Conservation (phyloP, 2,329 filamentous ascomycete genomes). For the Aspergillus sp. region DNA sequence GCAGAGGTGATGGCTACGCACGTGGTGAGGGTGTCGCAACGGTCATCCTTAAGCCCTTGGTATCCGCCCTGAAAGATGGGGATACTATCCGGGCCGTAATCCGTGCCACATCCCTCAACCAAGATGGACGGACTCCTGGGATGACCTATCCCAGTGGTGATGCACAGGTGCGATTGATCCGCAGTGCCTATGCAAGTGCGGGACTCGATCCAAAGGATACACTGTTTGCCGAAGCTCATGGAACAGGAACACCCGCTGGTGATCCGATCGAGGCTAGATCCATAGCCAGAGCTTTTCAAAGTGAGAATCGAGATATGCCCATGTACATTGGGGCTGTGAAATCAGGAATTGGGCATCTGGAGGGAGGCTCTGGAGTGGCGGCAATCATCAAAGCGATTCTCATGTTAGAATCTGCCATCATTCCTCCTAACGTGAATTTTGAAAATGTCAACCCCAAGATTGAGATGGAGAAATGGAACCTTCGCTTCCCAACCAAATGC, state of each 20-base stretch:
- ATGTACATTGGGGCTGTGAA: slow-evolving; percentile 22
- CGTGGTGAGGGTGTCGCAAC: slow-evolving; percentile 33
- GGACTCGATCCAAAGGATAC: slow-evolving; percentile 24
- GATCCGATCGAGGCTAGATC: slow-evolving; percentile 53
- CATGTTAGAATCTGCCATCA: slow-evolving; percentile 18
- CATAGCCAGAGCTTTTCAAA: slow-evolving; percentile 36
- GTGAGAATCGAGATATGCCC: slow-evolving; percentile 1
- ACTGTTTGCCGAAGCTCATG: slow-evolving; percentile 47
- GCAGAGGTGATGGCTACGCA: slow-evolving; percentile 23
- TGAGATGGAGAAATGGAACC: slow-evolving; percentile 16
- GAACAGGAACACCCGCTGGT: slow-evolving; percentile 54
- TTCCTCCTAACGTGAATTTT: slow-evolving; percentile 22
- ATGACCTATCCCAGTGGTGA: slow-evolving; percentile 37
- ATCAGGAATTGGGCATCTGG: slow-evolving; percentile 18
- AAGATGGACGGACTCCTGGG: slow-evolving; percentile 27
- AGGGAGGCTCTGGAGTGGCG: slow-evolving; percentile 25
- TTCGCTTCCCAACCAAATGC: slow-evolving; percentile 5
- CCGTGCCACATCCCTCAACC: slow-evolving; percentile 30
- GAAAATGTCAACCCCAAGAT: slow-evolving; percentile 24
- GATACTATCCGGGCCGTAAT: slow-evolving; percentile 34
- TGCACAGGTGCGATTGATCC: slow-evolving; percentile 35
- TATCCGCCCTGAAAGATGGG: slow-evolving; percentile 26
- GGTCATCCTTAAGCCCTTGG: slow-evolving; percentile 30
- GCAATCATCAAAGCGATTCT: slow-evolving; percentile 26
- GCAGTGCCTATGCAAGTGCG: slow-evolving; percentile 29